A percentile compares a stretch with the other conserved stretches of the same genome.
Evolutionary conservation across 495 filamentous ascomycete genomes (phyloP).

Genomic region (Trypethelium eluteriae): DNA sequence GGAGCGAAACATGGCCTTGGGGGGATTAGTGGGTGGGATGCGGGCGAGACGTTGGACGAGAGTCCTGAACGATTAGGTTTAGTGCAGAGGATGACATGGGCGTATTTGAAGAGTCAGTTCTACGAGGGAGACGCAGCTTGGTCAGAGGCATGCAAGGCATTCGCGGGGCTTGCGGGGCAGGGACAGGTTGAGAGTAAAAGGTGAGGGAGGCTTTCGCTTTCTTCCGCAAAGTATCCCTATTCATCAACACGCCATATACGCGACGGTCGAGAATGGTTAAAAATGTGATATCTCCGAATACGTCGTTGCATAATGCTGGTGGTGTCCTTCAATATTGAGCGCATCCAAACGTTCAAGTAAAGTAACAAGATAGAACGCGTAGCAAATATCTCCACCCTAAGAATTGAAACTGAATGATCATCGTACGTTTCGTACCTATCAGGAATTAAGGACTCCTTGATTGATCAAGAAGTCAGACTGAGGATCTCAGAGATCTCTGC

Average conservation of each 20-base stretch:
- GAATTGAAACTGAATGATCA: too few relatives aligned
- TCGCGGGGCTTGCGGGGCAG: conserved; percentile 29
- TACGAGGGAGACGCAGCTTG: conserved; percentile 36
- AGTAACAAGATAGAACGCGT: too few relatives aligned
- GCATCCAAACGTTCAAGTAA: too few relatives aligned
- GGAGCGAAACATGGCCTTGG: conserved; percentile 37
- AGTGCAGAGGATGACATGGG: conserved; percentile 39
- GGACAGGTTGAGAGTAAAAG: conserved; percentile 34
- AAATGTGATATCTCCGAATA: too few relatives aligned
- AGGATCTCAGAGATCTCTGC: too few relatives aligned
- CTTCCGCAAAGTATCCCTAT: neutral
- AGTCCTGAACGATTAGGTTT: conserved; percentile 34
- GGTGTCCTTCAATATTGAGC: too few relatives aligned
- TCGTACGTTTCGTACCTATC: too few relatives aligned
- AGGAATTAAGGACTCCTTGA: too few relatives aligned
- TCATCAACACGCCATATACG: neutral
- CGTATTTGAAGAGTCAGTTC: conserved; percentile 38
- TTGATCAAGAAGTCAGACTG: too few relatives aligned
- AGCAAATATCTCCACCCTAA: too few relatives aligned
- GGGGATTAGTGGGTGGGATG: conserved; percentile 39
- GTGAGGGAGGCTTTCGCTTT: neutral
- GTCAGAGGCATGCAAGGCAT: conserved; percentile 29
- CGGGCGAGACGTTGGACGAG: conserved; percentile 38
- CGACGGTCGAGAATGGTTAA: neutral
- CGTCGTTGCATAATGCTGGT: too few relatives aligned